phyloP scores from a whole-genome alignment of 2,329 filamentous ascomycete species.

The Periconia macrospinosa region DNA sequence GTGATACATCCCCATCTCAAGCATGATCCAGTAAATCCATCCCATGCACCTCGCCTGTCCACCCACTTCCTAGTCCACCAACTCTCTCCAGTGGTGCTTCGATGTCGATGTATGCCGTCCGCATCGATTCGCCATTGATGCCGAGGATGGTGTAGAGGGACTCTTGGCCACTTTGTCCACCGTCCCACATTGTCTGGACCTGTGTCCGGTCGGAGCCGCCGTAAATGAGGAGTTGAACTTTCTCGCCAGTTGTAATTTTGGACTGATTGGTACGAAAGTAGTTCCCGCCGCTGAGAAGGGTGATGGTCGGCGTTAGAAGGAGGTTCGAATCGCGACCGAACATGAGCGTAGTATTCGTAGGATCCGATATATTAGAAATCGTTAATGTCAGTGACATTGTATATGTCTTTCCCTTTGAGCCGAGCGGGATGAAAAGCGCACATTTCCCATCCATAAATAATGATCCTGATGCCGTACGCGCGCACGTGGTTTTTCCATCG shows the following conservation, averaged over 20 bases:
- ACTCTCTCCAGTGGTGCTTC: conserved; percentile 50
- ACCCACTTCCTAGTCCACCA: conserved; percentile 32
- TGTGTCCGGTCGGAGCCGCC: conserved; percentile 43
- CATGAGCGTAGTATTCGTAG: conserved; percentile 46
- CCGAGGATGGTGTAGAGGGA: conserved; percentile 42
- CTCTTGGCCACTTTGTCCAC: conserved; percentile 44
- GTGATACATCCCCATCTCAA: too few relatives aligned
- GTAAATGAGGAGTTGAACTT: conserved; percentile 41
- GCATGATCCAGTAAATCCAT: conserved; percentile 2
- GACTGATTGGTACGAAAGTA: conserved; percentile 46
- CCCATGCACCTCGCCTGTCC: conserved; percentile 14
- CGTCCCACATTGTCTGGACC: conserved; percentile 19
- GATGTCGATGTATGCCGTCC: conserved; percentile 49
- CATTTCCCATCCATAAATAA: conserved; percentile 41
- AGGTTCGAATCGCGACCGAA: conserved; percentile 49
- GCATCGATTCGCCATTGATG: conserved; percentile 45
- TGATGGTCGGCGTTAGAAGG: conserved; percentile 38
- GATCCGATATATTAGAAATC: conserved; percentile 25
- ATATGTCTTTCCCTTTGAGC: conserved; percentile 61
- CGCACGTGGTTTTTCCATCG: conserved; percentile 45
- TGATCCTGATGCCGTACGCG: conserved; percentile 28
- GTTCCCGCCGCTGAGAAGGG: conserved; percentile 43
- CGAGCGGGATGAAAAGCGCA: conserved; percentile 50
- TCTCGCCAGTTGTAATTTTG: conserved; percentile 38
- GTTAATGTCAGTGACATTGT: conserved; percentile 52